Evolutionary conservation across 768 basidiomycete species (phyloP).

Genomic region (Xanthoconium stramineum): DNA sequence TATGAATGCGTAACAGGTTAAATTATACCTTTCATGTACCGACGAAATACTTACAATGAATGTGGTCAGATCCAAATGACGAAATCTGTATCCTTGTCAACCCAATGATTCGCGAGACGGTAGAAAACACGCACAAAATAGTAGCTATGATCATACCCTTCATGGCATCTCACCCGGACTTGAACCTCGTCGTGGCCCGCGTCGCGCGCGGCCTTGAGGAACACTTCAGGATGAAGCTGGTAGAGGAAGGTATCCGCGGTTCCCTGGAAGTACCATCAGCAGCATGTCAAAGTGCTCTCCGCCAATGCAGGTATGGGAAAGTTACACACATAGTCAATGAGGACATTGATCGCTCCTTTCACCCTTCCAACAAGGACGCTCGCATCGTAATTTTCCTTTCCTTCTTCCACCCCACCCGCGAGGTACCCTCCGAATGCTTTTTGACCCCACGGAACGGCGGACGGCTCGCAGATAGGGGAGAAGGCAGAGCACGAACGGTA

Average conservation of each 20-base stretch:
- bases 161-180: conserved; percentile 75
- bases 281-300: neutral
- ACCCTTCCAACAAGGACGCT: conserved; percentile 70
- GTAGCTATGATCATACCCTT: conserved; percentile 87
- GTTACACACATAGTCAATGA: conserved; percentile 79
- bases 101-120: neutral
- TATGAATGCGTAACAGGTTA: conserved; percentile 25
- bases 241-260: conserved; percentile 79
- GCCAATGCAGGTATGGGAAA: neutral
- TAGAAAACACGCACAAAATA: conserved; percentile 60
- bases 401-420: conserved; percentile 72
- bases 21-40: conserved; percentile 1
- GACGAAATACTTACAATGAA: conserved; percentile 62
- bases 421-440: conserved; percentile 91
- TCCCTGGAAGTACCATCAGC: conserved; percentile 45
- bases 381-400: conserved; percentile 72
- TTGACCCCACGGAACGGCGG: conserved; percentile 84
- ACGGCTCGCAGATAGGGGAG: conserved; percentile 82
- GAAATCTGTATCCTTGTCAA: conserved; percentile 57
- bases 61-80: conserved; percentile 85
- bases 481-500: conserved; percentile 92
- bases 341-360: conserved; percentile 66
- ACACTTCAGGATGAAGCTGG: conserved; percentile 89
- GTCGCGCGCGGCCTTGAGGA: conserved; percentile 72
- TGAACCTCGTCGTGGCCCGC: conserved; percentile 70